These are phyloP conservation scores for Xanthoconium stramineum DNA, from an alignment of 768 basidiomycete genomes.

Conservation along the genomic window DNA sequence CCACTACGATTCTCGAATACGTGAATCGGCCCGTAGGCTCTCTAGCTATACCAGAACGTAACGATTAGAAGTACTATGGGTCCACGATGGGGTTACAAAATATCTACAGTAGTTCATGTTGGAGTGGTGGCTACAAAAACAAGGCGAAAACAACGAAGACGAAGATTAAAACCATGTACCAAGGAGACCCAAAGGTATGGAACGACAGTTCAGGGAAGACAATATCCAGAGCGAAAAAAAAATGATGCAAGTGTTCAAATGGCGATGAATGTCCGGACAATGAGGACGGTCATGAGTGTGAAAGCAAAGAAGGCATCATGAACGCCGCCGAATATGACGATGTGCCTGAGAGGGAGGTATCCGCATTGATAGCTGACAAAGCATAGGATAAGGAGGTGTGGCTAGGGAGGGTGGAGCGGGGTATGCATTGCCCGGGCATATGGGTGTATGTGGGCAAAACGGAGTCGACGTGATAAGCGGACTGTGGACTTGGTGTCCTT, in stretches of 20 bases:
- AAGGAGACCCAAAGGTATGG: slow-evolving; percentile 4
- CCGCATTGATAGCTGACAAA: slow-evolving; percentile 37
- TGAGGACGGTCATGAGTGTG: slow-evolving; percentile 28
- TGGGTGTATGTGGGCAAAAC: slow-evolving; percentile 31
- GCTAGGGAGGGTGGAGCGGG: slow-evolving; percentile 27
- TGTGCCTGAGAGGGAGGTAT: slow-evolving; percentile 19
- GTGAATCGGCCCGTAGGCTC: slow-evolving; percentile 61
- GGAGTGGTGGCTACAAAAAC: slow-evolving; percentile 20
- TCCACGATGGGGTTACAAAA: slow-evolving; percentile 26
- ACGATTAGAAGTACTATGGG: slow-evolving; percentile 26
- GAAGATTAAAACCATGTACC: slow-evolving; percentile 13
- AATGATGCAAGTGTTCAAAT: slow-evolving; percentile 22
- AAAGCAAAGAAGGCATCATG: slow-evolving; percentile 32
- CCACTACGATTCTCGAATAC: slow-evolving; percentile 67
- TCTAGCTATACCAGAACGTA: slow-evolving; percentile 42
- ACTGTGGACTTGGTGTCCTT: slow-evolving; percentile 26
- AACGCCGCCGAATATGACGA: slow-evolving; percentile 29
- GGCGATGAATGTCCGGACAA: slow-evolving; percentile 18
- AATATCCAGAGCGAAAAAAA: slow-evolving; percentile 27
- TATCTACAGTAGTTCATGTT: slow-evolving; percentile 33
- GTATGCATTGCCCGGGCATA: slow-evolving; percentile 34
- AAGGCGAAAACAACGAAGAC: slow-evolving; percentile 17
- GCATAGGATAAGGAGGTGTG: slow-evolving; percentile 44
- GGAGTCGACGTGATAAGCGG: slow-evolving; percentile 30
- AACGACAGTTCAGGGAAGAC: slow-evolving; percentile 26